Conservation (phyloP, 306 rosid species). For the Prosopis cineraria region DNA sequence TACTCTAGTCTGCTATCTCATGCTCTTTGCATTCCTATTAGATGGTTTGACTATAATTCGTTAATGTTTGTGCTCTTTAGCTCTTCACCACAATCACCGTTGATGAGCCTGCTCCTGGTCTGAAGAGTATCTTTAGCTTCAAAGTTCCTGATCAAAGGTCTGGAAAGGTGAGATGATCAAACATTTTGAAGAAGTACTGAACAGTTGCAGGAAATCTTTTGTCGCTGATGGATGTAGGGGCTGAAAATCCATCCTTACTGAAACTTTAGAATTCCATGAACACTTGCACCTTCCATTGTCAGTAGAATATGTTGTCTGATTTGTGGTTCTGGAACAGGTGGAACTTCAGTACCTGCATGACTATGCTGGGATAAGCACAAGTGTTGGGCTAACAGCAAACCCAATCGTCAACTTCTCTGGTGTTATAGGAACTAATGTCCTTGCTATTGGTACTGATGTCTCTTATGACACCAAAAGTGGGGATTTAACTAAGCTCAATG, state of each 20-base stretch:
- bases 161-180: slow-evolving; percentile 73
- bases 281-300: background rate
- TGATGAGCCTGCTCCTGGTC: slow-evolving; percentile 38
- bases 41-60: slow-evolving; percentile 20
- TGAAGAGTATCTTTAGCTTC: background rate
- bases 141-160: slow-evolving; percentile 30
- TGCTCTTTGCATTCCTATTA: background rate
- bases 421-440: slow-evolving; percentile 68
- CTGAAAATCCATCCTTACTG: background rate
- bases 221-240: background rate
- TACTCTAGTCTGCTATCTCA: background rate
- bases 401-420: slow-evolving; percentile 87
- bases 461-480: slow-evolving; percentile 79
- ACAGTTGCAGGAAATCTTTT: background rate
- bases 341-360: slow-evolving; percentile 92
- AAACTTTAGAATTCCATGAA: background rate
- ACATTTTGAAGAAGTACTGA: background rate
- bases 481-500: slow-evolving; percentile 69
- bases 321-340: slow-evolving; percentile 56
- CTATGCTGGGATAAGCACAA: slow-evolving; percentile 82
- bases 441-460: slow-evolving; percentile 82
- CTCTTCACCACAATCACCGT: slow-evolving; percentile 73
- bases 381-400: slow-evolving; percentile 88
- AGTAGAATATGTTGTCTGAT: background rate
- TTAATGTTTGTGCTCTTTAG: slow-evolving; percentile 43